A percentile compares a stretch with the other conserved stretches of the same genome.
These are phyloP conservation scores for Zygosaccharomyces gambellarensis DNA, from an alignment of 805 yeast genomes.

Conservation along the genomic window DNA sequence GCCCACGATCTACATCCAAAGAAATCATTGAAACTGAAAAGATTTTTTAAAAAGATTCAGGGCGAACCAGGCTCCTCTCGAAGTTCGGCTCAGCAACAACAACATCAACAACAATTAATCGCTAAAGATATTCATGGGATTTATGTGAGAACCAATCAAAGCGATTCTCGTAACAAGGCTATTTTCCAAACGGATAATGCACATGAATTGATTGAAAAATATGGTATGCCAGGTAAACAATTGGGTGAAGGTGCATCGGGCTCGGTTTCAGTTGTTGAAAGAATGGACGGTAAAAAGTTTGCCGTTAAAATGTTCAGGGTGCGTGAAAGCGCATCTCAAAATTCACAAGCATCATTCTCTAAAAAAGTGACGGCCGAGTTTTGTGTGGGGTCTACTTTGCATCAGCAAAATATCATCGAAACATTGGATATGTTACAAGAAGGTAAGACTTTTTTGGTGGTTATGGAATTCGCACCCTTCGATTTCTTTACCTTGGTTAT, in stretches of 20 bases:
- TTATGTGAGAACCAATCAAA: constrained; percentile 11
- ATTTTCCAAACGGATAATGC: constrained; percentile 39
- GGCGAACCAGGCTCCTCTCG: constrained; percentile 11
- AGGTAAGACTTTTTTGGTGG: constrained; percentile 56
- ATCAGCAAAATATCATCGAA: constrained; percentile 74
- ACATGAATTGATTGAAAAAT: constrained; percentile 48
- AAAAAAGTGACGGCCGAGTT: constrained; percentile 79
- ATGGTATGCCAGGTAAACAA: constrained; percentile 68
- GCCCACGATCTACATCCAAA: constrained; percentile 10
- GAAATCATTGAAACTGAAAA: constrained; percentile 36
- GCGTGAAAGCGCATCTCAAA: constrained; percentile 35
- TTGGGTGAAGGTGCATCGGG: constrained; percentile 96
- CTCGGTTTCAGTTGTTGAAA: constrained; percentile 73
- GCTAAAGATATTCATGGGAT: constrained; percentile 8
- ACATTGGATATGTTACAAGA: constrained; percentile 78
- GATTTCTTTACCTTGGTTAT: constrained; percentile 92
- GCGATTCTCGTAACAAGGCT: constrained; percentile 25
- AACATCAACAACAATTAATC: neutral
- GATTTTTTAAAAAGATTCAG: constrained; percentile 48
- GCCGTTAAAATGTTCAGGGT: constrained; percentile 86
- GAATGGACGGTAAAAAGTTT: constrained; percentile 56
- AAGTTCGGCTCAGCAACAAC: neutral
- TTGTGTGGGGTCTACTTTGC: constrained; percentile 70
- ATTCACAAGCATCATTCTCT: constrained; percentile 50
- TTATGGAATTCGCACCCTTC: constrained; percentile 89